Base-by-base conservation (phyloP, 1,139 yeast genomes). In the Taphrina confusa region DNA sequence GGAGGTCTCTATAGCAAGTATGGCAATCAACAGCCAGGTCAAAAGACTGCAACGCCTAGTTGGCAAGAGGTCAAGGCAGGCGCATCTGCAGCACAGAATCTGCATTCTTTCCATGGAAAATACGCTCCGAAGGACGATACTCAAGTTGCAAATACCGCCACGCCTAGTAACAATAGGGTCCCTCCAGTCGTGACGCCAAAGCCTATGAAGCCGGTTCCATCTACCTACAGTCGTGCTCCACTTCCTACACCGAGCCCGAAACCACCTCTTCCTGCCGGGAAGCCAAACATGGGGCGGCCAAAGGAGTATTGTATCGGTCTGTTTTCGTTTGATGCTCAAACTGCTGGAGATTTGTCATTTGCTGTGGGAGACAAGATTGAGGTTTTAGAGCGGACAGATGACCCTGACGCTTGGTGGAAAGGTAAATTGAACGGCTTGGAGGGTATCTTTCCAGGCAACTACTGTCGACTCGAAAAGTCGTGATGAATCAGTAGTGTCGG, bases 381-480 rank as follows among this genome's bases (percentile, higher is more conserved):
- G 68, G 78, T 92, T 62, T 80, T 89, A 4, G 89, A 90, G 70
- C 84, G 87, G 68, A 85, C 95, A 1, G 78, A 82, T 0, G 96
- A 89, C 70, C 79, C 84, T 58, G 89, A 89, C 68, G 97, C 58
- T 11, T 92, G 98, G 98, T 92, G 98, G 98, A 87, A 96, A 0
- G 98, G 98, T n/a, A 76, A 78, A 59, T 76, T 81, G 67, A 88
- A 89, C 68, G 97, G 97, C n/a, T 84, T 79, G 64, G 83, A 84
- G 60, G 98, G 98, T 61, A 87, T 84, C 8, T 92, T 92, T 77
- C 97, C 98, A 2, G 97, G 96, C 16, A 91, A 91, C 72, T 92
- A 92, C 69, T 97, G 92, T 34, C 91, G 87, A 71, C 73, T 87
- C 30, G 64, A 59, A 27, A 16, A 18, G 14, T 27, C 36, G 9